A percentile compares a stretch with the other conserved stretches of the same genome.
These are phyloP conservation scores for Ophiostoma novo-ulmi DNA, from an alignment of 2,329 filamentous ascomycete genomes.

Conservation along the genomic window DNA sequence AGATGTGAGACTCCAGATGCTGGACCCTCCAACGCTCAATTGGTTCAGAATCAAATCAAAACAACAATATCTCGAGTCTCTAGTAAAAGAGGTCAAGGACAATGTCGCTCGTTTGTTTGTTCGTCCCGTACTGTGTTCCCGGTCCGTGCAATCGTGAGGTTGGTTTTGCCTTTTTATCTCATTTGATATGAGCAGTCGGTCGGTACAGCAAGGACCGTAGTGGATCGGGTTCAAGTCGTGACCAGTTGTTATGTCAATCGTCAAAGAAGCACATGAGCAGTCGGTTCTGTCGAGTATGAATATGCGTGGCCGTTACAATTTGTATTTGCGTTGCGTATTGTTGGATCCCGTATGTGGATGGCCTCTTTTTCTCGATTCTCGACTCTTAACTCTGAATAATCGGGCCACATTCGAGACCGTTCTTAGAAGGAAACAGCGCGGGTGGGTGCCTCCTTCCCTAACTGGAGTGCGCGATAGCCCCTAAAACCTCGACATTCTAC, in stretches of 20 bases:
- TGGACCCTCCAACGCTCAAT: background rate
- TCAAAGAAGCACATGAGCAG: background rate
- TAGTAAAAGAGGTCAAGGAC: background rate
- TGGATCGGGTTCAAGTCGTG: background rate
- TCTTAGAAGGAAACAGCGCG: conserved; percentile 2
- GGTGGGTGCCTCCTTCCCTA: background rate
- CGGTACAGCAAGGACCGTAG: background rate
- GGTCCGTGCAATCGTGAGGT: background rate
- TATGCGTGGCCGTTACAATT: background rate
- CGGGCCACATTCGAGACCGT: background rate
- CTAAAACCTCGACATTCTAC: conserved; percentile 6
- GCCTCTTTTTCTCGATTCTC: conserved; percentile 3
- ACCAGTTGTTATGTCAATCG: background rate
- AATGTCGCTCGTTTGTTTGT: background rate
- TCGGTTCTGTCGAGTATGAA: conserved; percentile 3
- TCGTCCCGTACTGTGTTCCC: background rate
- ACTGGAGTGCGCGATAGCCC: background rate
- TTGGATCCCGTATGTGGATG: background rate
- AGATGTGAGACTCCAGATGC: background rate
- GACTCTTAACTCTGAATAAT: background rate
- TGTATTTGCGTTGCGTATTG: background rate
- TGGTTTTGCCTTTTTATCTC: conserved; percentile 6
- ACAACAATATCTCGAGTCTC: background rate
- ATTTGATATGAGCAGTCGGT: background rate
- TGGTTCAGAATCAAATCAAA: background rate